These are phyloP conservation scores for Populus trichocarpa DNA, from an alignment of 441 rosid genomes.

Conservation along the genomic window DNA sequence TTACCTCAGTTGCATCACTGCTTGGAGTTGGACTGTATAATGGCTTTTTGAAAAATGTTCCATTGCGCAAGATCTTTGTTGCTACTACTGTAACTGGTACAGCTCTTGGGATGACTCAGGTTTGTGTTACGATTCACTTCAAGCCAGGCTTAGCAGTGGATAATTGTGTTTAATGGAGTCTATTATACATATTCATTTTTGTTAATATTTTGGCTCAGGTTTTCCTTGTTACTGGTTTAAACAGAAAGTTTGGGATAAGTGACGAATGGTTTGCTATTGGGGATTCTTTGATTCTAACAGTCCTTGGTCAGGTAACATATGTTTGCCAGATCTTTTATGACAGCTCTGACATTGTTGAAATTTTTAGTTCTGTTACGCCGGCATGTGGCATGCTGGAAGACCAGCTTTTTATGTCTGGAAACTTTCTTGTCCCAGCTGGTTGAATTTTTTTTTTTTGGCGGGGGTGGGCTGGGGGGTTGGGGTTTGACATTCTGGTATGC, in stretches of 20 bases:
- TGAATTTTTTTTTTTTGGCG: neutral
- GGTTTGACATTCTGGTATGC: neutral
- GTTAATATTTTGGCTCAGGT: constrained; percentile 44
- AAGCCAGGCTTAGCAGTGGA: constrained; percentile 5
- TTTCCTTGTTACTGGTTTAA: constrained; percentile 82
- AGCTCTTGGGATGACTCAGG: constrained; percentile 97
- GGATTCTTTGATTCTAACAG: constrained; percentile 86
- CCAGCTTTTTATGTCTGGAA: neutral
- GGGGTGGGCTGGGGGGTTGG: too few species aligned
- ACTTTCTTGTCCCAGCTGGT: neutral
- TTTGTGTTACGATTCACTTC: constrained; percentile 23
- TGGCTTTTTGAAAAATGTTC: constrained; percentile 80
- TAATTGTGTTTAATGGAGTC: constrained; percentile 2
- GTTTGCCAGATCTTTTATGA: neutral
- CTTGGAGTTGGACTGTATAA: constrained; percentile 89
- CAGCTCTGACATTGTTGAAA: neutral
- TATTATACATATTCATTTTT: neutral
- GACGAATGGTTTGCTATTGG: constrained; percentile 99
- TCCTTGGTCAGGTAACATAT: constrained; percentile 75
- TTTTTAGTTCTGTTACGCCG: neutral
- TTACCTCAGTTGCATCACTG: constrained; percentile 87
- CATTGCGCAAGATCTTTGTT: constrained; percentile 76
- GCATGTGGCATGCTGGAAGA: neutral
- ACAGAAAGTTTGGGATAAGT: constrained; percentile 77
- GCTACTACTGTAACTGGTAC: constrained; percentile 71